Percentiles rank a stretch among this genome's conserved stretches.
Conservation (phyloP, 129 eudicot genomes). For the Lactuca sativa region DNA sequence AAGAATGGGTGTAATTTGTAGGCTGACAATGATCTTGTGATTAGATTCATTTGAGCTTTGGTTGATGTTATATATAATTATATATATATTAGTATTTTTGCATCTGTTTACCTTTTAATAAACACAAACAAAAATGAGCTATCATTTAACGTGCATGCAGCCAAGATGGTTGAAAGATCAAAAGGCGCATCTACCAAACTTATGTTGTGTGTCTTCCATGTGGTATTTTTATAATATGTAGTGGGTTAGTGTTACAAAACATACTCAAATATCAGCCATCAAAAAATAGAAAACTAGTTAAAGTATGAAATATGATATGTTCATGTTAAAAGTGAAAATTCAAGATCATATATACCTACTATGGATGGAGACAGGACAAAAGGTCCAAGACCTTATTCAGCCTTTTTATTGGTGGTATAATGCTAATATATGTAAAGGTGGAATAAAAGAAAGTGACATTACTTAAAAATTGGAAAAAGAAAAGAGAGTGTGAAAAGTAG, state of each 20-base stretch:
- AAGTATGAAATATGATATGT: not conserved
- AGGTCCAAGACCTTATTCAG: slow-evolving; percentile 28
- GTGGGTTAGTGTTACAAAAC: not conserved
- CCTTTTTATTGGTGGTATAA: slow-evolving; percentile 25
- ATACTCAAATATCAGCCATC: slow-evolving; percentile 24
- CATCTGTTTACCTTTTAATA: not conserved
- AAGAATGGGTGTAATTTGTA: slow-evolving; percentile 37
- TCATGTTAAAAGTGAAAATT: slow-evolving; percentile 9
- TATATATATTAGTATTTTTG: slow-evolving; percentile 15
- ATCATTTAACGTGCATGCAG: not conserved
- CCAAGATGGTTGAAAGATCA: not conserved
- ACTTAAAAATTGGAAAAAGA: slow-evolving; percentile 18
- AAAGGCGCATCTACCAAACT: slow-evolving; percentile 16
- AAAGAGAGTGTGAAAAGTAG: slow-evolving; percentile 29
- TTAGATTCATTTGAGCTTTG: slow-evolving; percentile 32
- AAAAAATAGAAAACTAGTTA: not conserved
- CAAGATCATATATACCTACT: slow-evolving; percentile 24
- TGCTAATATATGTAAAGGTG: slow-evolving; percentile 16
- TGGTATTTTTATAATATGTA: slow-evolving; percentile 16
- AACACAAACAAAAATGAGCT: not conserved
- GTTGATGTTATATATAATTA: slow-evolving; percentile 12
- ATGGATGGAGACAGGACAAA: slow-evolving; percentile 30
- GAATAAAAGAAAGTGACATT: slow-evolving; percentile 25
- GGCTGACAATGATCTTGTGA: slow-evolving; percentile 39
- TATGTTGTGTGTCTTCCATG: slow-evolving; percentile 14